Evolutionary conservation across 179 eudicot species (phyloP).

Genomic region (Beta lomatogona): DNA sequence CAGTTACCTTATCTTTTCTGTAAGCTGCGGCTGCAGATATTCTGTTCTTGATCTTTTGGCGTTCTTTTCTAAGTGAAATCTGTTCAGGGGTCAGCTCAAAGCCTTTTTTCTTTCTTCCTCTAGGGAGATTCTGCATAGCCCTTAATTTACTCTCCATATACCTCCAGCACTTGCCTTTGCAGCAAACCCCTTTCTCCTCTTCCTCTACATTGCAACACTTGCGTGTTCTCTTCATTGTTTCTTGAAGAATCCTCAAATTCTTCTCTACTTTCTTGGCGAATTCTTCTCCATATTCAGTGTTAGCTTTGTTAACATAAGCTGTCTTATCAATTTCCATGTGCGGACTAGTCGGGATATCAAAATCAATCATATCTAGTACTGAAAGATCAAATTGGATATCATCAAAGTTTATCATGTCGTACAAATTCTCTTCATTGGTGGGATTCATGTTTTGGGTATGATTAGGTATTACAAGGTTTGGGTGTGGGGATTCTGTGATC

Average conservation of each 20-base stretch:
- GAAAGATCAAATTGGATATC: conserved; percentile 15
- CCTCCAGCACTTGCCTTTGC: conserved; percentile 27
- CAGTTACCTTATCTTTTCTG: conserved; percentile 22
- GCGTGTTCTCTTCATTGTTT: conserved; percentile 6
- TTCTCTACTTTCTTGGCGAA: conserved; percentile 14
- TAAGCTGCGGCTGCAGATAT: conserved; percentile 26
- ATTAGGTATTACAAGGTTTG: not conserved
- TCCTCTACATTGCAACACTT: not conserved
- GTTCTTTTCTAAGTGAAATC: conserved; percentile 8
- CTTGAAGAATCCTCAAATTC: not conserved
- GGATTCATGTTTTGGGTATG: not conserved
- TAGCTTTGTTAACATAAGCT: not conserved
- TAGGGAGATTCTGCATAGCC: not conserved
- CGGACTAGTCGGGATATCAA: not conserved
- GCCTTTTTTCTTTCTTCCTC: conserved; percentile 27
- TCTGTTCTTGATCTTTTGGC: conserved; percentile 30
- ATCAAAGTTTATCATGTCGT: not conserved
- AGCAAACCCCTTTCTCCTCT: conserved; percentile 15
- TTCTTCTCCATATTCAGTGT: conserved; percentile 2
- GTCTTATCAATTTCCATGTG: not conserved
- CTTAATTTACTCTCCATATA: conserved; percentile 9
- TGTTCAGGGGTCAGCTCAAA: conserved; percentile 15
- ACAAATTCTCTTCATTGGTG: not conserved
- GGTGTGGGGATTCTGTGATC: not conserved
- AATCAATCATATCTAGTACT: conserved; percentile 9